phyloP scores from a whole-genome alignment of 768 basidiomycete species.

The Mycena indigotica region DNA sequence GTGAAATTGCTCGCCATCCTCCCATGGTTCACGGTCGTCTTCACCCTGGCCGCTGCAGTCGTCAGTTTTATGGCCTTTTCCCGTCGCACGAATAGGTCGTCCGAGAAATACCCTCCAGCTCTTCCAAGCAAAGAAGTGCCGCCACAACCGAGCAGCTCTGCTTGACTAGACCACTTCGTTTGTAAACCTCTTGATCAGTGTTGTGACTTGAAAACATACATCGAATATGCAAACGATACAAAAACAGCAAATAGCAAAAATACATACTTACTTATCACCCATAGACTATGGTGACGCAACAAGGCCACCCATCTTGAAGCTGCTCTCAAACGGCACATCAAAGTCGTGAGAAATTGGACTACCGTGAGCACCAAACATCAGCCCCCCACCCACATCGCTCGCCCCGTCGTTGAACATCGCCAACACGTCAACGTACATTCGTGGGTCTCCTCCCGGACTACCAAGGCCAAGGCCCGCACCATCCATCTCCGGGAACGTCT shows the following conservation, averaged over 20 bases:
- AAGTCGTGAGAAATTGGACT: conserved; percentile 4
- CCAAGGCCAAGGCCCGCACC: conserved; percentile 27
- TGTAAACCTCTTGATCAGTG: too few species aligned
- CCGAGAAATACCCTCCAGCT: neutral
- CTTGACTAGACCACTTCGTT: too few species aligned
- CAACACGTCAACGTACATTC: conserved; percentile 63
- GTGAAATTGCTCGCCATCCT: conserved; percentile 53
- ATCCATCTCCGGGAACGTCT: conserved; percentile 33
- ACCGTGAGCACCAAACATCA: conserved; percentile 30
- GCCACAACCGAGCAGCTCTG: neutral
- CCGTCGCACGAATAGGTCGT: neutral
- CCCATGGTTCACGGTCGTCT: conserved; percentile 54
- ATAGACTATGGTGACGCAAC: conserved; percentile 37
- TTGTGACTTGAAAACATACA: too few species aligned
- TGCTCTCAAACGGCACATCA: conserved; percentile 26
- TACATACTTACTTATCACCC: neutral
- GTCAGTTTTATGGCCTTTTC: conserved; percentile 37
- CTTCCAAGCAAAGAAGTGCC: neutral
- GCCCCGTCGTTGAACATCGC: conserved; percentile 57
- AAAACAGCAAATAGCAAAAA: neutral
- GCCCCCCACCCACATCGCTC: conserved; percentile 37
- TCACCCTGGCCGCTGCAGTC: conserved; percentile 38
- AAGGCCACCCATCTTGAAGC: conserved; percentile 39
- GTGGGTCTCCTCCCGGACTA: too few species aligned
- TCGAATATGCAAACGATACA: neutral